Base-by-base conservation (phyloP, 2,329 filamentous ascomycete genomes). In the Xylaria sp. region DNA sequence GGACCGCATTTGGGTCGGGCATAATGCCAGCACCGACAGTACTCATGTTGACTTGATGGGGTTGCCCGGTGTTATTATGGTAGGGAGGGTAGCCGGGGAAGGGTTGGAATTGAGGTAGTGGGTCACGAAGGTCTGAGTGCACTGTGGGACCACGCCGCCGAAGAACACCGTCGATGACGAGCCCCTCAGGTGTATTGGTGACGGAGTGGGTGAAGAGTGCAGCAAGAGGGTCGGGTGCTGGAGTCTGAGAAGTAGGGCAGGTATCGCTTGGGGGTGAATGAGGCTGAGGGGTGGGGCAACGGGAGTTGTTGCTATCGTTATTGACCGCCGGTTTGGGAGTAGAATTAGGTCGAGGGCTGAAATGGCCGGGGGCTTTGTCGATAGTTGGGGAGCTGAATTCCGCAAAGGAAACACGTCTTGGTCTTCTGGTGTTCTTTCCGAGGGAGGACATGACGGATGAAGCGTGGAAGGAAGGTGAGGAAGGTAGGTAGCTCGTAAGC, bases 21-120 rank as follows among this genome's bases (percentile, higher is more conserved):
- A 80, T 83, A n/a, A 71, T 74, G n/a, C 78, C 69, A 70, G 82
- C 81, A 67, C 78, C 77, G 71, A 85, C 84, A 65, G 79, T 78
- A 60, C 77, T 79, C 79, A 80, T 81, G 68, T 65, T 71, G 71
- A 68, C 39, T 47, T 63, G 69, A 65, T 51, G 65, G 20, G 65
- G 72, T 44, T 57, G 59, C 47, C 66, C 62, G 45, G 55, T 62
- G 61, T 71, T 59, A 57, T 29, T 36, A n/a, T 51, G 29, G 22
- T 63, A 63, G 29, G 38, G 47, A 33, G 58, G 66, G 63, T n/a
- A n/a, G 22, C 20, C 25, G n/a, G 7, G 69, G 66, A 59, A 61
- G 53, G 69, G 25, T 3, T 69, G 69, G 2, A 65, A 56, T 31
- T 71, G 72, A 39, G 69, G 72, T 39, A 59, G 69, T 54, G 59